Base-by-base conservation (phyloP, 2,329 filamentous ascomycete species). In the Xylaria hypoxylon region DNA sequence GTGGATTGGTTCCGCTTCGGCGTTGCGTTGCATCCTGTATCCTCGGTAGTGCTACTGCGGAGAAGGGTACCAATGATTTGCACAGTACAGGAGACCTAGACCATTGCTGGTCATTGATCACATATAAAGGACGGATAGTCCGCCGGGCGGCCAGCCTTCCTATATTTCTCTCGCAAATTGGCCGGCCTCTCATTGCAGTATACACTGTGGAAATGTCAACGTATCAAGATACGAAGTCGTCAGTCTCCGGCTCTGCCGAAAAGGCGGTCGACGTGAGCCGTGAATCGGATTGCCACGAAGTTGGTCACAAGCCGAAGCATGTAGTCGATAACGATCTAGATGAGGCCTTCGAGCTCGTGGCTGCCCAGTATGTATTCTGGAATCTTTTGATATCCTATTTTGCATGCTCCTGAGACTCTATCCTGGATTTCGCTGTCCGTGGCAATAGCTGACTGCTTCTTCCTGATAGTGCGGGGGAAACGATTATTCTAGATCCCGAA, bases 261-360 rank as follows among this genome's bases (percentile, higher is more conserved):
- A 73, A 75, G 64, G 47, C 47, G 26, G 47, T 28, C 6, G 62
- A 56, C 10, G 50, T 42, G 7, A 57, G 28, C 53, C 51, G 58
- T 59, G 60, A 68, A 45, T 42, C 71, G 24, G 50, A 62, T 24
- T 24, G 47, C 15, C 42, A 44, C 17, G 65, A 58, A 8, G 48
- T 67, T 45, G 62, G 59, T 13, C 48, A 45, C n/a, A 52, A 71
- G 24, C 67, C 73, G 26, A 78, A 78, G 60, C 80, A 82, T 61
- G 78, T 78, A 26, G 74, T 79, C 62, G 70, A 70, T 47, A 77
- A 79, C 67, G 78, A 83, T 68, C 80, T 79, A 8, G 82, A 84
- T 70, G 80, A 80, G 66, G 82, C 82, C 3, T 74, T 83, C 51
- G 78, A 79, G 61, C 78, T 82, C 5, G 77, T 83, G 33, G 62